Base-by-base conservation (phyloP, 176 grass and related monocot genomes). In the Elaeis guineensis region DNA sequence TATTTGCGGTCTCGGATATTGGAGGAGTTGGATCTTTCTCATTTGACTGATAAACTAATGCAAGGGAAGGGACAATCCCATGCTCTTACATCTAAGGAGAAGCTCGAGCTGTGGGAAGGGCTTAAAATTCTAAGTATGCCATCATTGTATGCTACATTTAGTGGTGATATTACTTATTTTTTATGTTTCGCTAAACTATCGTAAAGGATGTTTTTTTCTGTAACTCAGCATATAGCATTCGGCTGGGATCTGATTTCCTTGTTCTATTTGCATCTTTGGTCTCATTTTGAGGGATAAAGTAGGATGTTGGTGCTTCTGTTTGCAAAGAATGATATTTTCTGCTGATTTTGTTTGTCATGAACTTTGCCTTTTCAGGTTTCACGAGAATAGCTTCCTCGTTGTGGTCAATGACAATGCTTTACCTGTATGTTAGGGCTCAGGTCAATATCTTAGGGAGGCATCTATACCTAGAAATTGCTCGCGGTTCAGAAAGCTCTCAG, bases 391-490 rank as follows among this genome's bases (percentile, higher is more conserved):
- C 77, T 28, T 76, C 85, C 74, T 82, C 94, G 21, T 53, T 93
- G 26, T 98, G 94, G 94, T 73, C 94, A 1, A 83, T 93, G 76
- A 86, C 94, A 51, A 61, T 98, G 82, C 79, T 98, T 70, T 89
- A 88, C 79, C 84, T 98, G 69, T 98, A 98, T 73, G 77, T 86
- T 39, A 86, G 88, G 73, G 87, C 92, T 75, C 94, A 98, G 72
- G 88, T 93, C 58, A 98, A 89, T 52, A 90, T 98, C 57, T 83
- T 98, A 79, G 94, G 87, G 25, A 85, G 94, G 63, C 94, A 98
- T 78, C 85, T 98, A 21, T 92, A 92, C 69, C 66, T 98, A 63
- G 94, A 98, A 54, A 78, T 92, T 78, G 82, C 88, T 4, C 79
- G 85, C 35, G 65, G 62, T 79, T 77, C 88, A 44, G 77, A 84